Evolutionary conservation across 2,329 filamentous ascomycete genomes (phyloP), one percentile per base, ranked within the genome.

Genomic region (Venturia pyrina): DNA sequence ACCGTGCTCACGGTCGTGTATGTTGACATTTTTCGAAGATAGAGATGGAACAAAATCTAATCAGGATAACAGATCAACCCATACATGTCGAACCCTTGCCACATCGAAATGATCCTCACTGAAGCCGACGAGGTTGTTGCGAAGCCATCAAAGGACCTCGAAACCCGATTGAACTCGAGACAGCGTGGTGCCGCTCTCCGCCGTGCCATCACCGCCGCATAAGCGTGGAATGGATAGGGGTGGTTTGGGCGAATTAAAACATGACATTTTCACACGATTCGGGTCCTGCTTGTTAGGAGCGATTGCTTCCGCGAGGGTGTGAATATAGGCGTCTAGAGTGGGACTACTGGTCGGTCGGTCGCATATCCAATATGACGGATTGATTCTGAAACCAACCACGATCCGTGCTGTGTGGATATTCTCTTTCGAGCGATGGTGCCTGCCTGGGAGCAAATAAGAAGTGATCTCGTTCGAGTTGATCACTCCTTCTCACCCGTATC

Each of bases 71-170:
- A 97, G 93, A 99, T 99, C 86, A 99, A 99, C 89, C 95, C 95
- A 71, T 99, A 98, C 88, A 98, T 99, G 96, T 97, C 93, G 74
- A 96, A 96, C 89, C 95, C 95, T 74, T 99, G 93, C 90, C 95
- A 99, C 89, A 96, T 99, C 82, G 96, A 99, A 86, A 85, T 99
- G 77, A 99, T 99, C 87, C 88, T 99, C 75, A 96, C 93, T 78
- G 96, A 99, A 87, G 92, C 86, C 76, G 90, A 96, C 78, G 96
- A 99, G 87, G 87, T 89, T 75, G 91, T 99, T 75, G 87, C 93
- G 84, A 99, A 99, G 89, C 88, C 87, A 69, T 85, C 88, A 73
- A 79, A 86, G 70, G 84, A 87, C 74, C 84, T 82, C 70, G 78
- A 81, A 69, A 75, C 80, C 71, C 90, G 88, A 80, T 85, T 99